A percentile compares a stretch with the other conserved stretches of the same genome.
Evolutionary conservation across 2,329 filamentous ascomycete species (phyloP).

Genomic region (Aspergillus sp.): DNA sequence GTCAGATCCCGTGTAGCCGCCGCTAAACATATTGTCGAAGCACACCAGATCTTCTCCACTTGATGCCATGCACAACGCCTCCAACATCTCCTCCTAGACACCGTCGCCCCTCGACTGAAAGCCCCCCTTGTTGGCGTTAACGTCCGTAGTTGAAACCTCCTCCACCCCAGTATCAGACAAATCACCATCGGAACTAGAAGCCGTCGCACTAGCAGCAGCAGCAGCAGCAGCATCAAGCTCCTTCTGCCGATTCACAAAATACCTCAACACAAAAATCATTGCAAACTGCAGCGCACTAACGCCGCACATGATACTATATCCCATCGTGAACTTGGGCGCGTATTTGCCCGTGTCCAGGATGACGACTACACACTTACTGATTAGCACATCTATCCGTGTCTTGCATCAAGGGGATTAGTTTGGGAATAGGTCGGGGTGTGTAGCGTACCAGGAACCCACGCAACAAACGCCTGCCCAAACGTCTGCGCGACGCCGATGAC

Average conservation of each 20-base stretch:
- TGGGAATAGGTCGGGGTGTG: no score
- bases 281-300: background rate
- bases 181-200: background rate
- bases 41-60: background rate
- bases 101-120: background rate
- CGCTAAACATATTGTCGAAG: background rate
- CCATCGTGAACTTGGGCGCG: background rate
- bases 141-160: background rate
- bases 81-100: background rate
- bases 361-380: background rate
- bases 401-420: no score
- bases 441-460: background rate
- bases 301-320: background rate
- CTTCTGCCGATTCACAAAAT: background rate
- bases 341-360: background rate
- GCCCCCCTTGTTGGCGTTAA: background rate
- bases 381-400: no score
- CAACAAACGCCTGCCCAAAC: background rate
- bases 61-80: background rate
- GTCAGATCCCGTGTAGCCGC: no score
- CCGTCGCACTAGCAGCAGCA: no score
- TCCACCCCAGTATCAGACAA: background rate
- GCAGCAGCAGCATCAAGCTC: background rate
- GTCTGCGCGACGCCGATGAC: constrained; percentile 6
- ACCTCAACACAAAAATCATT: background rate